Base-by-base conservation (phyloP, 192 early-diverging fungal species). In the Allomyces javanicus region DNA sequence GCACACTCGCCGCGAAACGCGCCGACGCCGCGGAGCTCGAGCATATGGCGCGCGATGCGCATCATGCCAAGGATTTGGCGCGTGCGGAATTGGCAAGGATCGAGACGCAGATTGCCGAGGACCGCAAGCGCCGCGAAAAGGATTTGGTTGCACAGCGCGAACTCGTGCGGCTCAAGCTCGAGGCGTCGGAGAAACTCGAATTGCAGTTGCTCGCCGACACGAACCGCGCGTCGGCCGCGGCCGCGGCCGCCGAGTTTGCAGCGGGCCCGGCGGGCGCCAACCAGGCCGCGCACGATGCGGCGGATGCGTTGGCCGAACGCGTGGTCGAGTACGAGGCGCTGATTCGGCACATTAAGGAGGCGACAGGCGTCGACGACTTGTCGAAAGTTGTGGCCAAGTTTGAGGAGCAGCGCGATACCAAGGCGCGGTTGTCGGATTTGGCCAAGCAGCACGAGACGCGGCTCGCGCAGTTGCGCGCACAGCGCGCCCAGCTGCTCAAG, bases 301-400 rank as follows among this genome's bases (percentile, higher is more conserved):
- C 73, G 3, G 77, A 73, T 40, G 81, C 81, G 65, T 12, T 58
- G 3, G 50, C 50, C 17, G 67, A 73, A 25, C 77, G 80, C 65
- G 67, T 84, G 64, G 72, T 68, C 23, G 81, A 79, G 63, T 82
- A 79, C 63, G 81, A 83, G 67, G 83, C 83, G 63, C 79, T 73
- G 19, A 83, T 84, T 77, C 72, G 81, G 3, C 75, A 81, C 24
- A 80, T 84, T 66, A 84, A 83, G 66, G 83, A 84, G 66, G 81
- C 81, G 9, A 81, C 81, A 0, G 83, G 83, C 19, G 81, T 83
- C 33, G 74, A 71, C 24, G 76, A 77, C 70, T 80, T 84, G 62
- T 75, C 76, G 67, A 79, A 84, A 69, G 81, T 84, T 22, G 79
- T 80, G 64, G 74, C 77, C 45, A 84, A 84, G 65, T 83, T 81